A percentile compares a stretch with the other conserved stretches of the same genome.
phyloP scores from a whole-genome alignment of 2,329 filamentous ascomycete species.

The Coniochaeta sp. region DNA sequence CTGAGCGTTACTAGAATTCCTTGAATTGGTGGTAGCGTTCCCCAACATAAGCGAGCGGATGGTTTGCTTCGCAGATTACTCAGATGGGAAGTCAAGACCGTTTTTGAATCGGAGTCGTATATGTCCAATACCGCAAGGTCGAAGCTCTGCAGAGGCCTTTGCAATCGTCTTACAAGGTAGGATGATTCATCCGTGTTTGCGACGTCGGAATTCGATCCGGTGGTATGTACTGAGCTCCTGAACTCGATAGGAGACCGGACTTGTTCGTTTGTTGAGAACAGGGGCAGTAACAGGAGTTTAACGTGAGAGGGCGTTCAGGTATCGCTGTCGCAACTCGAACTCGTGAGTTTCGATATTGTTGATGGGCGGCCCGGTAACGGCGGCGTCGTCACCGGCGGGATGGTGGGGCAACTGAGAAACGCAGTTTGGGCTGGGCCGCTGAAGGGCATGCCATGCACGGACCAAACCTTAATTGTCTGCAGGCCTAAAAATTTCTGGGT shows the following conservation, averaged over 20 bases:
- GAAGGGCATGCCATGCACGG: conserved; percentile 13
- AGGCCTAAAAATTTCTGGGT: conserved; percentile 14
- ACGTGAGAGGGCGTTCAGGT: neutral
- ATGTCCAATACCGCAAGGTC: neutral
- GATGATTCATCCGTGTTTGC: neutral
- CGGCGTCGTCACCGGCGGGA: neutral
- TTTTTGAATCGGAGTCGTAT: neutral
- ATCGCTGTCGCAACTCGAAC: neutral
- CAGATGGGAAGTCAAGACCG: neutral
- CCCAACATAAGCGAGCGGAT: no score
- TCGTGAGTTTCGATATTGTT: neutral
- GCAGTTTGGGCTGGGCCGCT: neutral
- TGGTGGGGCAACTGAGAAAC: neutral
- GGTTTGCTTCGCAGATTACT: neutral
- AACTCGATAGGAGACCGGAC: neutral
- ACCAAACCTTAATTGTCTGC: conserved; percentile 20
- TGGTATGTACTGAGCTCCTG: neutral
- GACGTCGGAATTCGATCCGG: neutral
- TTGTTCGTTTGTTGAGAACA: neutral
- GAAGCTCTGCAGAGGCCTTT: neutral
- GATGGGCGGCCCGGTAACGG: neutral
- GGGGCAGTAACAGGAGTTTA: neutral
- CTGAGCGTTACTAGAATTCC: neutral
- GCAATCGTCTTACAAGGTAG: neutral
- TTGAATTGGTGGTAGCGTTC: no score